A percentile compares a stretch with the other conserved stretches of the same genome.
phyloP scores from a whole-genome alignment of 2,329 filamentous ascomycete genomes.

The Colletotrichum shisoi region DNA sequence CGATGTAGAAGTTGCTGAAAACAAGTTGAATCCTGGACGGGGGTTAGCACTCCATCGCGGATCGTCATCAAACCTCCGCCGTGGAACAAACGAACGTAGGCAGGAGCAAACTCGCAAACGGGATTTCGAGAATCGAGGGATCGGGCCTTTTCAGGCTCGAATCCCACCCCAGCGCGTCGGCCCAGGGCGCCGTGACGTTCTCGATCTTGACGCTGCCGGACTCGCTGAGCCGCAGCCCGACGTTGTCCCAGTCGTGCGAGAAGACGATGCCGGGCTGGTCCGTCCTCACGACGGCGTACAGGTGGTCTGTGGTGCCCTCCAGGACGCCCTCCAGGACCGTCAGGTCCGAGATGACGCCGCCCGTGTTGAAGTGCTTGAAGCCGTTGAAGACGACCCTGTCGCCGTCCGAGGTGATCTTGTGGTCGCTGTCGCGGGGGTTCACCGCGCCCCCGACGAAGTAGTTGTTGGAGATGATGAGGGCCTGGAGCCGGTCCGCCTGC shows the following conservation, averaged over 20 bases:
- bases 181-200: slow-evolving; percentile 65
- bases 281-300: slow-evolving; percentile 69
- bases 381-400: slow-evolving; percentile 67
- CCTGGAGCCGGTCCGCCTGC: slow-evolving; percentile 64
- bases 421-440: slow-evolving; percentile 69
- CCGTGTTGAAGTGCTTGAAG: slow-evolving; percentile 72
- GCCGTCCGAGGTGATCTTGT: slow-evolving; percentile 63
- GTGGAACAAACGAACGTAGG: slow-evolving; percentile 56
- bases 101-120: slow-evolving; percentile 65
- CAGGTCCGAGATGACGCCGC: slow-evolving; percentile 70
- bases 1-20: slow-evolving; percentile 72
- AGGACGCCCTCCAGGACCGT: slow-evolving; percentile 70
- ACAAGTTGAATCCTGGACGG: slow-evolving; percentile 65
- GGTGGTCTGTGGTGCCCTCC: slow-evolving; percentile 66
- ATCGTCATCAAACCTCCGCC: background rate
- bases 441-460: slow-evolving; percentile 72
- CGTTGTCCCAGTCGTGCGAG: slow-evolving; percentile 70
- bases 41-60: background rate
- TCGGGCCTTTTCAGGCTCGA: slow-evolving; percentile 58
- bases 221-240: slow-evolving; percentile 69
- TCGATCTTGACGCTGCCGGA: slow-evolving; percentile 69
- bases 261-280: slow-evolving; percentile 66
- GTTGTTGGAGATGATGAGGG: slow-evolving; percentile 68
- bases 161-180: slow-evolving; percentile 70
- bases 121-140: slow-evolving; percentile 58